Evolutionary conservation across 2,329 filamentous ascomycete species (phyloP), one percentile per base, ranked within the genome.

Genomic region (Neonectria hederae): DNA sequence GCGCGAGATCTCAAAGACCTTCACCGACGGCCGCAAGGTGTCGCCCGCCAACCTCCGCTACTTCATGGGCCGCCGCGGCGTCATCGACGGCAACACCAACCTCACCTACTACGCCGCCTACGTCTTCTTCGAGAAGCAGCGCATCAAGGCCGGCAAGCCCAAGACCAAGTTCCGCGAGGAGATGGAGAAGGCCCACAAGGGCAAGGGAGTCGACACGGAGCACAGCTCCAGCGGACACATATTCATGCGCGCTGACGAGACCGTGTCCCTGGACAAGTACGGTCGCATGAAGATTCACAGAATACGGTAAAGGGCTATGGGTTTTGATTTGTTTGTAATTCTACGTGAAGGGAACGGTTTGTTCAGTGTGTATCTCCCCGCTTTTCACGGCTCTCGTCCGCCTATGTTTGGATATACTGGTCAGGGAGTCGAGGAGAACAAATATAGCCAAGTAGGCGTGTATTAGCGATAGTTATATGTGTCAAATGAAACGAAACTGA

Each of bases 91-190:
- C 5, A 84, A 84, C 57, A 83, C 80, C 3, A 83, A 77, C 56
- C 67, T 69, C 9, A 77, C 84, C 1, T 89, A 83, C 70, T 88
- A 89, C 67, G 82, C 81, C 3, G 80, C 78, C 0, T 89, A 89
- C 70, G 81, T 87, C 21, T 87, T 83, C 73, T 89, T 89, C 69
- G 86, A 89, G 77, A 89, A 89, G 78, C 66, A 84, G 68, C 76
- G 86, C 17, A 75, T 89, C 58, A 80, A 80, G 69, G 78, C 85
- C 56, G 76, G 78, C 0, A 87, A 85, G 74, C 77, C 82, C 48
- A 88, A 88, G 78, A 80, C 75, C 19, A 80, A 83, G 71, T 81
- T 83, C 69, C 76, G 86, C 13, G 54, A 78, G 65, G 82, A 84
- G 61, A 87, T 88, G 84, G 85, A 89, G 73, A 59, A 69, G 17